phyloP scores from a whole-genome alignment of 371 early-diverging fungal genomes.

The Blyttiomyces sp. region DNA sequence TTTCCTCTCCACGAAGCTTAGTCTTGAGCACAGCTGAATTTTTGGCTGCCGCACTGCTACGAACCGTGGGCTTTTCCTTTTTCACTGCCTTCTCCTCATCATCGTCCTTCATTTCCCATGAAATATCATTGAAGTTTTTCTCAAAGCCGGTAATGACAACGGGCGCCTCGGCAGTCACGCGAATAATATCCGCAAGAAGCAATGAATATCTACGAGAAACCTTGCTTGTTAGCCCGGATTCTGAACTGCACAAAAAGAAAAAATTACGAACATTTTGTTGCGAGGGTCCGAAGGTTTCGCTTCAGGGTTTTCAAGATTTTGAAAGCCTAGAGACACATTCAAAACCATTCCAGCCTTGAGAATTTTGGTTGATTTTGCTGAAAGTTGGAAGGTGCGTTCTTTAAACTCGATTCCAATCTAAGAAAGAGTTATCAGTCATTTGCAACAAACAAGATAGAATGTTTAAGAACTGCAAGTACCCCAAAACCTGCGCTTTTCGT shows the following conservation, averaged over 20 bases:
- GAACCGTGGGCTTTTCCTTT: conserved; percentile 58
- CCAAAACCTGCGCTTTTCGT: conserved; percentile 87
- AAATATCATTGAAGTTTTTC: conserved; percentile 71
- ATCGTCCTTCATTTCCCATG: conserved; percentile 47
- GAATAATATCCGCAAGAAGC: conserved; percentile 78
- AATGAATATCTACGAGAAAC: conserved; percentile 65
- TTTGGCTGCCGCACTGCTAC: background rate
- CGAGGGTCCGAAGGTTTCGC: conserved; percentile 59
- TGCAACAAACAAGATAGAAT: background rate
- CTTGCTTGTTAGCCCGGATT: background rate
- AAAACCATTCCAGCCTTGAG: conserved; percentile 83
- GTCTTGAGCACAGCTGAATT: conserved; percentile 80
- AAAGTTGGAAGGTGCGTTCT: conserved; percentile 74
- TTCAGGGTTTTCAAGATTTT: conserved; percentile 70
- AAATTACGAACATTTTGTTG: conserved; percentile 51
- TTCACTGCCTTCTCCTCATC: conserved; percentile 51
- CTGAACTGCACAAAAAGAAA: background rate
- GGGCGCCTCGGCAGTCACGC: conserved; percentile 62
- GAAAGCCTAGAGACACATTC: conserved; percentile 81
- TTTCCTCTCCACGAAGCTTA: conserved; percentile 82
- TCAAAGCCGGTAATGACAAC: conserved; percentile 70
- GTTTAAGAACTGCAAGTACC: conserved; percentile 32
- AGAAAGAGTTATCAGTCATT: background rate
- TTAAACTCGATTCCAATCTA: conserved; percentile 92
- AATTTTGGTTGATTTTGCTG: conserved; percentile 62